Evolutionary conservation across 2,329 filamentous ascomycete species (phyloP).

Genomic region (Penicillium sp.): DNA sequence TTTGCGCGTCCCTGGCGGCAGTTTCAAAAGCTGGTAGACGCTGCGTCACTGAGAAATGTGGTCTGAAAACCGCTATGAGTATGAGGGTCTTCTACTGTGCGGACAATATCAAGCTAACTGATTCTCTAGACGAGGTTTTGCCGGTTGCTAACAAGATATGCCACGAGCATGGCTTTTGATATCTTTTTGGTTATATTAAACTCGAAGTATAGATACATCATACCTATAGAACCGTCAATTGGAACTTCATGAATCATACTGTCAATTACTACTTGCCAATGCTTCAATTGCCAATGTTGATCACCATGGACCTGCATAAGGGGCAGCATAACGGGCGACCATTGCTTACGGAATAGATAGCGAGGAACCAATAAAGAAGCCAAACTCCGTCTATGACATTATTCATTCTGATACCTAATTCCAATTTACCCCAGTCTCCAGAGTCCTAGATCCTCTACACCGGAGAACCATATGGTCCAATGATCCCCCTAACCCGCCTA

Average conservation of each 20-base stretch:
- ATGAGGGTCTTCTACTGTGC: not conserved
- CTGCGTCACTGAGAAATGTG: not conserved
- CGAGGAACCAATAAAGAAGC: too few relatives aligned
- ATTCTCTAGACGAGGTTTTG: not conserved
- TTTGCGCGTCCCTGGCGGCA: not conserved
- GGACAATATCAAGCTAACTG: not conserved
- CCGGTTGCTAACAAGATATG: not conserved
- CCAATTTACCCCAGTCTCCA: not conserved
- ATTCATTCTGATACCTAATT: too few relatives aligned
- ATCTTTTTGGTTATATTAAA: too few relatives aligned
- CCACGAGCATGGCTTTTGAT: not conserved
- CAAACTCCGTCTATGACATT: too few relatives aligned
- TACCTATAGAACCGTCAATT: too few relatives aligned
- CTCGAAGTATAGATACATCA: too few relatives aligned
- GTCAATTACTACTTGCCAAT: too few relatives aligned
- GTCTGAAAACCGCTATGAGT: not conserved
- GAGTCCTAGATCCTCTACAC: not conserved
- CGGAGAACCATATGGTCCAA: constrained; percentile 5
- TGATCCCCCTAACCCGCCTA: constrained; percentile 5
- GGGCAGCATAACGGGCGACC: too few relatives aligned
- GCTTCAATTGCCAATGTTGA: too few relatives aligned
- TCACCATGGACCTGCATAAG: too few relatives aligned
- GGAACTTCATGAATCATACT: too few relatives aligned
- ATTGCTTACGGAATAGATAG: too few relatives aligned
- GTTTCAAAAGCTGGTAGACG: not conserved